A percentile compares a stretch with the other conserved stretches of the same genome.
Conservation (phyloP, 2,329 filamentous ascomycete genomes). For the Sphaerulina musiva region DNA sequence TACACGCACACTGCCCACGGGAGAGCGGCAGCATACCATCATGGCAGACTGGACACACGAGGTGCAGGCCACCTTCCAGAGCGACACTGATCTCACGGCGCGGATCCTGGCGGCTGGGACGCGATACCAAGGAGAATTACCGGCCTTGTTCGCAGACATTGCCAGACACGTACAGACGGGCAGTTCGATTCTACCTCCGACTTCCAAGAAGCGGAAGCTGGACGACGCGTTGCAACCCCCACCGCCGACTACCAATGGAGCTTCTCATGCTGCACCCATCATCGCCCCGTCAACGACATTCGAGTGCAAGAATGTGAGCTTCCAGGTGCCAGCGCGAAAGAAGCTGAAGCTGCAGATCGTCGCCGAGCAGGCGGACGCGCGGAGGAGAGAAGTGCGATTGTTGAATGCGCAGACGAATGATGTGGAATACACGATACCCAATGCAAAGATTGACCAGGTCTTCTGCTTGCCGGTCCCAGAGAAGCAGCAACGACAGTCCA, state of each 20-base stretch:
- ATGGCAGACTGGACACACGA: slow-evolving; percentile 10
- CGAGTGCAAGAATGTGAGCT: slow-evolving; percentile 52
- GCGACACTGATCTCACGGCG: slow-evolving; percentile 13
- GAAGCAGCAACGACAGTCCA: slow-evolving; percentile 57
- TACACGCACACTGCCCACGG: no score
- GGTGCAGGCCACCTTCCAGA: slow-evolving; percentile 18
- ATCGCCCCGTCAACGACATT: slow-evolving; percentile 34
- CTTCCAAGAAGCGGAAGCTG: slow-evolving; percentile 46
- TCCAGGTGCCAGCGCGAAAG: slow-evolving; percentile 57
- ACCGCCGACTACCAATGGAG: slow-evolving; percentile 9
- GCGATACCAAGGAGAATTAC: slow-evolving; percentile 20
- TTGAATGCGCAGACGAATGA: slow-evolving; percentile 25
- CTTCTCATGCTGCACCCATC: slow-evolving; percentile 18
- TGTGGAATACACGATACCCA: slow-evolving; percentile 42
- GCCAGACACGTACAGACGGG: slow-evolving; percentile 38
- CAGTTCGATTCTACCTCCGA: slow-evolving; percentile 3
- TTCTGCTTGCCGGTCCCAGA: slow-evolving; percentile 59
- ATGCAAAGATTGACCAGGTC: slow-evolving; percentile 50
- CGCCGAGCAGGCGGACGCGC: slow-evolving; percentile 24
- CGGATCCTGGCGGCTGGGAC: slow-evolving; percentile 18
- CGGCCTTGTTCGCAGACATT: slow-evolving; percentile 44
- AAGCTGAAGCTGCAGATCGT: slow-evolving; percentile 57
- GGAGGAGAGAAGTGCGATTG: slow-evolving; percentile 24
- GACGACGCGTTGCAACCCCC: slow-evolving; percentile 33
- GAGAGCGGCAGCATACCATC: no score